Percentiles rank a stretch among this genome's conserved stretches.
phyloP scores from a whole-genome alignment of 108 stramenopile species.

The Cylindrotheca fusiformis region DNA sequence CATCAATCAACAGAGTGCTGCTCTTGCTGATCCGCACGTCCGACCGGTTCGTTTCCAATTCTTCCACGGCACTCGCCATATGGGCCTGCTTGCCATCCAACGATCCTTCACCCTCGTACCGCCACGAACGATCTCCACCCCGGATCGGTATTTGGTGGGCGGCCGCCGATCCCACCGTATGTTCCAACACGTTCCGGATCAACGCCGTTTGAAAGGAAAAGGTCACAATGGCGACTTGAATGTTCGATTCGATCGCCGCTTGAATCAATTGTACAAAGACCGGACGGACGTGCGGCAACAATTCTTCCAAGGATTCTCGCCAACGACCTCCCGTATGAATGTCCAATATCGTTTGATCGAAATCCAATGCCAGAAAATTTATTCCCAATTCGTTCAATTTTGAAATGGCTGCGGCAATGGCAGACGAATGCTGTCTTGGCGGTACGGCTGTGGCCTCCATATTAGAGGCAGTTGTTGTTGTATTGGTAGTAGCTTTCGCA shows the following conservation, averaged over 20 bases:
- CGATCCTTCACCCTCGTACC: conserved; percentile 71
- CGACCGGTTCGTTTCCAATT: conserved; percentile 44
- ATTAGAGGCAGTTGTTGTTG: too few species aligned
- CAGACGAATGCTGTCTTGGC: conserved; percentile 5
- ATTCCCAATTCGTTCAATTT: conserved; percentile 42
- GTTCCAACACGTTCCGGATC: conserved; percentile 78
- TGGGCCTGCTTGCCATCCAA: conserved; percentile 84
- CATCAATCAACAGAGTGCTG: conserved; percentile 93
- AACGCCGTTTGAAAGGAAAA: conserved; percentile 77
- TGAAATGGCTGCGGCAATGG: conserved; percentile 8
- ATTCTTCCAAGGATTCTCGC: conserved; percentile 69
- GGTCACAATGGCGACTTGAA: conserved; percentile 90
- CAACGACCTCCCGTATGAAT: conserved; percentile 92
- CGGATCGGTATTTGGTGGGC: conserved; percentile 78
- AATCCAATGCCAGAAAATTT: conserved; percentile 92
- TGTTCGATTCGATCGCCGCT: conserved; percentile 42
- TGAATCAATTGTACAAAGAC: conserved; percentile 74
- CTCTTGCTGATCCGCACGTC: conserved; percentile 52
- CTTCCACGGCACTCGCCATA: conserved; percentile 94
- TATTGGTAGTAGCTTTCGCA: too few species aligned
- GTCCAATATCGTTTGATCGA: conserved; percentile 90
- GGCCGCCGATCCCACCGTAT: conserved; percentile 23
- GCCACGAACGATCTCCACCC: conserved; percentile 84
- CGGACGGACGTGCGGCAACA: conserved; percentile 82
- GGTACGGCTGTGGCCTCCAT: not conserved